phyloP scores from a whole-genome alignment of 202 grass and related monocot genomes.

The Zizania palustris region DNA sequence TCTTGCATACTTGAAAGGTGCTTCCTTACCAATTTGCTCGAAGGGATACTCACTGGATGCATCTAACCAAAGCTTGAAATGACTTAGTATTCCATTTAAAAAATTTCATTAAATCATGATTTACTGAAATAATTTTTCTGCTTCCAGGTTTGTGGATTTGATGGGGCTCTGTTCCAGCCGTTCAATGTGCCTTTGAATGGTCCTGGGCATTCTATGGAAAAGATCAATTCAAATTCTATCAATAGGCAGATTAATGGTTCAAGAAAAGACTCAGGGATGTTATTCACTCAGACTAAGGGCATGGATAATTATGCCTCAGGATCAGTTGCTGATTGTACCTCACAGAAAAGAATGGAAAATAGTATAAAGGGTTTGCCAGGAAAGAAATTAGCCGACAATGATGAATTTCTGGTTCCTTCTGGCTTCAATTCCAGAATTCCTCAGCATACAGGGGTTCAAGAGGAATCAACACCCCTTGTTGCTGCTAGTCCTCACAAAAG shows the following conservation, averaged over 20 bases:
- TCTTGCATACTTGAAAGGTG: not conserved
- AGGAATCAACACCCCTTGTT: slow-evolving; percentile 27
- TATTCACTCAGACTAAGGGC: slow-evolving; percentile 49
- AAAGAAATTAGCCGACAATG: slow-evolving; percentile 60
- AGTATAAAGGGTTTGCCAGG: slow-evolving; percentile 38
- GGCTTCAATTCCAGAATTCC: slow-evolving; percentile 49
- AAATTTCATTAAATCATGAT: not conserved
- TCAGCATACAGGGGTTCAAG: slow-evolving; percentile 26
- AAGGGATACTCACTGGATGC: no score
- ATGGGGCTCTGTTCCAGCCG: slow-evolving; percentile 27
- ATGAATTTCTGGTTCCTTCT: slow-evolving; percentile 82
- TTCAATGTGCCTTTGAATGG: slow-evolving; percentile 45
- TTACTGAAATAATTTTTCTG: slow-evolving; percentile 3
- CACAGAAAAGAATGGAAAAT: slow-evolving; percentile 36
- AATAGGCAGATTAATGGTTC: slow-evolving; percentile 36
- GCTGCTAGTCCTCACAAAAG: slow-evolving; percentile 43
- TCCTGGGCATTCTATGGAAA: slow-evolving; percentile 46
- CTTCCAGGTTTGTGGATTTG: slow-evolving; percentile 35
- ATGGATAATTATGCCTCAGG: slow-evolving; percentile 45
- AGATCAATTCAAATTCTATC: slow-evolving; percentile 43
- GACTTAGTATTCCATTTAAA: slow-evolving; percentile 1
- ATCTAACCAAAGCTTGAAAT: no score
- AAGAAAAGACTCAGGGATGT: slow-evolving; percentile 49
- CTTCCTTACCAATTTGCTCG: not conserved
- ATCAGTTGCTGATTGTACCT: slow-evolving; percentile 46